Evolutionary conservation across 768 basidiomycete genomes (phyloP), one percentile per base, ranked within the genome.

Genomic region (Lactarius deliciosus): DNA sequence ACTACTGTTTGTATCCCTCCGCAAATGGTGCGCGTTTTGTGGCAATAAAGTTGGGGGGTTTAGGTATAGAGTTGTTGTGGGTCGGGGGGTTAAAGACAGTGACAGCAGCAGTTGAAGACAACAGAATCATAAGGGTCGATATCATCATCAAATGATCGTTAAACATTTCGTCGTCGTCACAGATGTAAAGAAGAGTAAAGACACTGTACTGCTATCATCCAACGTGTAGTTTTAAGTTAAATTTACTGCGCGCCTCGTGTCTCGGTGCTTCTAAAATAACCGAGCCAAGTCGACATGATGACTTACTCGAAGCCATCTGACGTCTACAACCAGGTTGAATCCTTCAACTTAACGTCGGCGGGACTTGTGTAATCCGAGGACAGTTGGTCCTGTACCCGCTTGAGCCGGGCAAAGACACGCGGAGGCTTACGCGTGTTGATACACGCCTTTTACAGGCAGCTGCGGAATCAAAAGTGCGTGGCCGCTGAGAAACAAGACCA

Each of bases 71-170:
- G 30, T n/a, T 40, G n/a, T 63, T 45, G 55, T 22, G 5, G 22
- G 41, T 61, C 25, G 28, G 57, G 20, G 50, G 20, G 38, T 22
- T 22, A 32, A 53, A 2, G 61, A 41, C 40, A n/a, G 22, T 34
- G 25, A 45, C n/a, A 25, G 34, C 61, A 16, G 53, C 9, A 43
- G 40, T 20, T n/a, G 60, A 61, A 30, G 43, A 36, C 25, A 61
- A 57, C n/a, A 62, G 40, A 28, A 56, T 18, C 9, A 60, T 57
- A 6, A 73, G 68, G 30, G 66, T 53, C 34, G 70, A 59, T 25
- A 72, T 61, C n/a, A 69, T 63, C 50, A 69, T 64, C 55, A 69
- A 61, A 57, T 60, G 70, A 47, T 56, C 69, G 60, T 70, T 61
- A 45, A 66, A 38, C 74, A 74, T 74, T 5, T 64, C 55, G 36